phyloP scores from a whole-genome alignment of 1,139 yeast genomes.

The Zhuliangozyma blackwelliae region DNA sequence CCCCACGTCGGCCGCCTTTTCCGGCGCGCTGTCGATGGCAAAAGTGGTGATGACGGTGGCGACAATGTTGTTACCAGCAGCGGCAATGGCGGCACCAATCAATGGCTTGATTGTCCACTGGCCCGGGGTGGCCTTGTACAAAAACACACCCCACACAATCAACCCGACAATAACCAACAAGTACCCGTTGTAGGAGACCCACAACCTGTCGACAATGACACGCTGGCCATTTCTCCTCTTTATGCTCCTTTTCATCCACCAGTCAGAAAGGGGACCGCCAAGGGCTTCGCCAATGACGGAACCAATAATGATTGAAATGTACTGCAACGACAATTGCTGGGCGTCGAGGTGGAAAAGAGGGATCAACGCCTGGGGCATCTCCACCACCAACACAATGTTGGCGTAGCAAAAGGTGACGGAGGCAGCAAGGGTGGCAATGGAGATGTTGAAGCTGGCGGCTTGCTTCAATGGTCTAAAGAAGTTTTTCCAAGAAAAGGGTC shows the following conservation, averaged over 20 bases:
- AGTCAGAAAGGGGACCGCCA: conserved; percentile 22
- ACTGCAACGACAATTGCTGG: conserved; percentile 20
- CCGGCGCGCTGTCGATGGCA: conserved; percentile 14
- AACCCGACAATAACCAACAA: conserved; percentile 18
- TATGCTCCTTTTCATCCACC: conserved; percentile 18
- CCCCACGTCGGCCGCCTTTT: conserved; percentile 15
- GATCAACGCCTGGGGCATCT: conserved; percentile 20
- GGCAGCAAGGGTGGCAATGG: conserved; percentile 15
- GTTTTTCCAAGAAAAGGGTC: conserved; percentile 5
- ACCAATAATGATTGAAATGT: conserved; percentile 19
- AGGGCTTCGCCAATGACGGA: conserved; percentile 20
- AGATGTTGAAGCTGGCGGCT: conserved; percentile 9
- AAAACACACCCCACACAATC: conserved; percentile 19
- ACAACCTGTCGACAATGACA: conserved; percentile 18
- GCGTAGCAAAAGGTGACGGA: conserved; percentile 20
- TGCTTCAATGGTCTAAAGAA: conserved; percentile 14
- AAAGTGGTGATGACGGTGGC: conserved; percentile 19
- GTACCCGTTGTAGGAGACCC: conserved; percentile 19
- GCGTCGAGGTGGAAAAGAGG: conserved; percentile 16
- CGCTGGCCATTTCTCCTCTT: conserved; percentile 12
- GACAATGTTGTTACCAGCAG: conserved; percentile 21
- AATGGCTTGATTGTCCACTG: conserved; percentile 21
- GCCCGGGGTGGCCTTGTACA: conserved; percentile 15
- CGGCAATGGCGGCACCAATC: conserved; percentile 22
- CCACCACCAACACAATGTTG: conserved; percentile 20